Base-by-base conservation (phyloP, 164 flowering plant species). In the Tetracentron sinense region DNA sequence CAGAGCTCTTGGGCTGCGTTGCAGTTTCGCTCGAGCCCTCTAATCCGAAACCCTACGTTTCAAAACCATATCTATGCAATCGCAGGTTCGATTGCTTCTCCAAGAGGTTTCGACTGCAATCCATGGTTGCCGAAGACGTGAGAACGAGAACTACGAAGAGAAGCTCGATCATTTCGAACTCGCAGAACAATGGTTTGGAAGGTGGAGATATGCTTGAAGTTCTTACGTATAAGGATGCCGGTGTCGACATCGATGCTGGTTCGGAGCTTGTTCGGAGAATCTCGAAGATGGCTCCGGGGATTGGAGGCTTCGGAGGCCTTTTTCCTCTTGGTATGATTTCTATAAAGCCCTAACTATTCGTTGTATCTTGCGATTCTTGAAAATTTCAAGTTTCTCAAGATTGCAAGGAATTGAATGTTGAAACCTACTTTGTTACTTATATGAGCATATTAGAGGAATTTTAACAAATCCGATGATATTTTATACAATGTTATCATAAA, bases 241-340 rank as follows among this genome's bases (percentile, higher is more conserved):
- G 98, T 38, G 98, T 90, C 7, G 96, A 90, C 62, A 93, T 93
- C 19, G 98, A 93, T 80, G 97, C 98, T 51, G 98, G 98, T 19
- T 64, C 97, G 0, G 98, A 93, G 68, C 96, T 93, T 58, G 97
- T 93, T 64, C 71, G 77, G 35, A 79, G 97, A 66, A 93, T 93
- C 20, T 83, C 94, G 0, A 90, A 88, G 75, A 87, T 93, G 98
- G 96, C 94, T 20, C 94, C 97, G 17, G 92, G 89, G 19, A 85
- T 93, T 68, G 98, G 97, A 31, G 98, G 98, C 27, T 93, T 93
- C 61, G 98, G 98, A 15, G 98, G 97, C 25, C 86, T 90, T 47
- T 93, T 76, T 67, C 97, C 98, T 54, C 72, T 85, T 3, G 97
- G 96, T 93, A 79, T 58, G 22, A 0, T 58, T 33, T 30, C 29